Evolutionary conservation across 2,329 filamentous ascomycete species (phyloP).

Genomic region (Pseudocercospora ulei): DNA sequence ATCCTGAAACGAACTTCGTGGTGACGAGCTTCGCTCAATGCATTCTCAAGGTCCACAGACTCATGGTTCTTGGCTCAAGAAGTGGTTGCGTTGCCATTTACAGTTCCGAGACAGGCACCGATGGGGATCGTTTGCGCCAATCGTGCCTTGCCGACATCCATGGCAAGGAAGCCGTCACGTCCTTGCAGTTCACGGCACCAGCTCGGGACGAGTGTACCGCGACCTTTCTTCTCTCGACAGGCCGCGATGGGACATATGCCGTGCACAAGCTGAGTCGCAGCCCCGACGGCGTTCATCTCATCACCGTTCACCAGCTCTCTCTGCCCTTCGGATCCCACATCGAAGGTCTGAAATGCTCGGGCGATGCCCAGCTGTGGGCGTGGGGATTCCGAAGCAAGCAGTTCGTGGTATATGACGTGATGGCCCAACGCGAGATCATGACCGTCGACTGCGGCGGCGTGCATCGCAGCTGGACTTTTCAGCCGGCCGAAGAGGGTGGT

Average conservation of each 20-base stretch:
- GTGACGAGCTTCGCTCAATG: constrained; percentile 43
- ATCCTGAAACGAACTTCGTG: constrained; percentile 39
- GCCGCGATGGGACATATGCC: constrained; percentile 65
- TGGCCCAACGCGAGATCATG: constrained; percentile 57
- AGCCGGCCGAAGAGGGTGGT: constrained; percentile 35
- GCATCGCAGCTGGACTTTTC: constrained; percentile 64
- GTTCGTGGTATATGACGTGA: constrained; percentile 76
- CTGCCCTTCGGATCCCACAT: constrained; percentile 67
- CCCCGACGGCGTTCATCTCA: constrained; percentile 34
- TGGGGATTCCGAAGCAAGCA: constrained; percentile 71
- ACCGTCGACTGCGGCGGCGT: constrained; percentile 73
- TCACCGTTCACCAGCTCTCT: constrained; percentile 56
- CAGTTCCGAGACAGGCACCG: not conserved
- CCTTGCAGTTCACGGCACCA: constrained; percentile 39
- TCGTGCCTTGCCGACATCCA: constrained; percentile 33
- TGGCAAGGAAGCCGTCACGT: constrained; percentile 57
- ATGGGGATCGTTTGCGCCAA: not conserved
- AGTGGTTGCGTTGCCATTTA: constrained; percentile 45
- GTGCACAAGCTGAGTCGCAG: constrained; percentile 45
- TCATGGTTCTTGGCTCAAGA: constrained; percentile 46
- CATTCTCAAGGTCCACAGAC: not conserved
- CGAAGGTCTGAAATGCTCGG: constrained; percentile 58
- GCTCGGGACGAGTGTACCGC: constrained; percentile 9
- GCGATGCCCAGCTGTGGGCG: constrained; percentile 52
- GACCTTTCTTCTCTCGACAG: constrained; percentile 54